Evolutionary conservation across 2,329 filamentous ascomycete species (phyloP).

Genomic region (Fusarium fracticaudum): DNA sequence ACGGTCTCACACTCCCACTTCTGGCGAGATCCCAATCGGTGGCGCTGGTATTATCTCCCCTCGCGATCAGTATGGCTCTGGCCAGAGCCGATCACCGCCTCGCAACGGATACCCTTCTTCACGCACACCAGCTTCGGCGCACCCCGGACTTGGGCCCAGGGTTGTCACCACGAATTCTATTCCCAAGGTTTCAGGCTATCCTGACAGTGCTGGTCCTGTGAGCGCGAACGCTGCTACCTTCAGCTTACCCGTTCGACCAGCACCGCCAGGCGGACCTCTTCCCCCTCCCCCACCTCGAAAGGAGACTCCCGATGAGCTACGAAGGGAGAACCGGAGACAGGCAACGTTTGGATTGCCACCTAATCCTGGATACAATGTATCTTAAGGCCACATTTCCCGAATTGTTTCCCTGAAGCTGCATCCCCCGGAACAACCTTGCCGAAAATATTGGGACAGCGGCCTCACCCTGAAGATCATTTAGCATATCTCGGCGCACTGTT

Average conservation of each 20-base stretch:
- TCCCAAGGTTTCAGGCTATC: conserved; percentile 55
- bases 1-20: conserved; percentile 70
- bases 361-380: conserved; percentile 51
- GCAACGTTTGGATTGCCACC: conserved; percentile 62
- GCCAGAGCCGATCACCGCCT: conserved; percentile 62
- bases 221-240: conserved; percentile 63
- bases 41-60: conserved; percentile 65
- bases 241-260: conserved; percentile 71
- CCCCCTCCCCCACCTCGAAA: conserved; percentile 70
- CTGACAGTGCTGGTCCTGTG: conserved; percentile 51
- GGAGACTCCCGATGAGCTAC: conserved; percentile 63
- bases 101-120: conserved; percentile 58
- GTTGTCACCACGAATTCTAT: conserved; percentile 63
- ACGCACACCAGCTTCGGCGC: conserved; percentile 53
- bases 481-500: conserved; percentile 49
- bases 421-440: conserved; percentile 17
- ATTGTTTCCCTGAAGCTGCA: conserved; percentile 23
- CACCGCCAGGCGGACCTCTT: conserved; percentile 66
- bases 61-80: conserved; percentile 57
- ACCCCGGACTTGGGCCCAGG: conserved; percentile 64
- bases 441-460: conserved; percentile 33
- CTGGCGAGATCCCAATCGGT: conserved; percentile 76
- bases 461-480: conserved; percentile 39
- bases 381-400: conserved; percentile 28
- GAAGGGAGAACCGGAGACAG: conserved; percentile 63